These are phyloP conservation scores for Apiospora saccharicola DNA, from an alignment of 2,329 filamentous ascomycete genomes.

Conservation along the genomic window DNA sequence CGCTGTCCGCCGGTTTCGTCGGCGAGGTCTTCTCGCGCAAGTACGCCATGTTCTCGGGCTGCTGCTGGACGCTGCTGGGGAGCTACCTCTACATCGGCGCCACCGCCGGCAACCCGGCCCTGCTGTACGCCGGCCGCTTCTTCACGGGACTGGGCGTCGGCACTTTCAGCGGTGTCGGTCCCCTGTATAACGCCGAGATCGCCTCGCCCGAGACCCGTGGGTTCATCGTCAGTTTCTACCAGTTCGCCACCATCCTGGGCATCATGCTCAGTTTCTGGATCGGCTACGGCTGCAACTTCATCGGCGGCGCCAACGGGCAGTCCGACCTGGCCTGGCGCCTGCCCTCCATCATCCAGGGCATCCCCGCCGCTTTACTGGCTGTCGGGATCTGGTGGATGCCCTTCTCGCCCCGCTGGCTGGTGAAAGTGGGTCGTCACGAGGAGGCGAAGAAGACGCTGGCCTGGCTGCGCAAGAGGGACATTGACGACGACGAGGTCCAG, in stretches of 20 bases:
- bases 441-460: conserved; percentile 56
- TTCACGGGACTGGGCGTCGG: conserved; percentile 62
- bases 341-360: conserved; percentile 39
- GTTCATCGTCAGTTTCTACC: conserved; percentile 33
- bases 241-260: conserved; percentile 39
- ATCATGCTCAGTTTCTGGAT: conserved; percentile 40
- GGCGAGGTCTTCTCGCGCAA: conserved; percentile 62
- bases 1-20: conserved; percentile 59
- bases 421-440: conserved; percentile 52
- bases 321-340: conserved; percentile 43
- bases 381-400: conserved; percentile 51
- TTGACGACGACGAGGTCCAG: conserved; percentile 56
- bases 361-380: conserved; percentile 39
- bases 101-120: conserved; percentile 46
- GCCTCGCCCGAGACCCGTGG: conserved; percentile 34
- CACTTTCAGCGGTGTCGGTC: conserved; percentile 34
- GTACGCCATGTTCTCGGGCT: conserved; percentile 58
- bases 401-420: conserved; percentile 63
- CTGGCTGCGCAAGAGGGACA: conserved; percentile 57
- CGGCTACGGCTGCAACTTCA: conserved; percentile 43
- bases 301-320: conserved; percentile 34
- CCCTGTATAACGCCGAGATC: conserved; percentile 38
- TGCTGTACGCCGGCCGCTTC: conserved; percentile 62
- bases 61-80: conserved; percentile 50
- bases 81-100: conserved; percentile 58